Conservation (phyloP, 108 stramenopile genomes). For the Aurantiochytrium sp. region DNA sequence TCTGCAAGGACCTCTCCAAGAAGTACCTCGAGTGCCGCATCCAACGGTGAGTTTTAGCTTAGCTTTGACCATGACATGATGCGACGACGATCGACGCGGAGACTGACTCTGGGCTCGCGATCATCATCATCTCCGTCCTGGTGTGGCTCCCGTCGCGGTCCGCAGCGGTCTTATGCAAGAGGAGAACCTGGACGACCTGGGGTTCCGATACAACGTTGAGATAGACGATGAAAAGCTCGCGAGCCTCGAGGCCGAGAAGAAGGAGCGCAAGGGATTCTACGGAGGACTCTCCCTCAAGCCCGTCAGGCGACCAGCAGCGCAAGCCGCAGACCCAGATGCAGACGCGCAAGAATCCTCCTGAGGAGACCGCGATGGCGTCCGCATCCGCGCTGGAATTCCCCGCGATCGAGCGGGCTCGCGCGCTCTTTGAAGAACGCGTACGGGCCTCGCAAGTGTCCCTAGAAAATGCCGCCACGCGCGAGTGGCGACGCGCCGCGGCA, state of each 20-base stretch:
- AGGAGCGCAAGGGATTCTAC: background rate
- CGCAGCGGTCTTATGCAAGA: conserved; percentile 25
- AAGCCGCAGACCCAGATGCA: background rate
- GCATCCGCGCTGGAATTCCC: background rate
- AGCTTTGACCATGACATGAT: background rate
- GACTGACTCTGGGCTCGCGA: background rate
- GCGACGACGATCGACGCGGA: background rate
- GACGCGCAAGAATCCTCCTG: background rate
- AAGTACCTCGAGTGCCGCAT: conserved; percentile 81
- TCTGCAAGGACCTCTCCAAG: conserved; percentile 70
- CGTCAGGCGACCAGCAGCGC: background rate
- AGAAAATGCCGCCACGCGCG: background rate
- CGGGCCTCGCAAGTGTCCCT: background rate
- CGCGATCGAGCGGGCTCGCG: background rate
- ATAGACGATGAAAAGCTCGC: conserved; percentile 4
- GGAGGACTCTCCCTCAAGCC: background rate
- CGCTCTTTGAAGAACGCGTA: background rate
- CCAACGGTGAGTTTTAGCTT: conserved; percentile 53
- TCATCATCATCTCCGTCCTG: background rate
- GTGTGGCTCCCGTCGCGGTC: background rate
- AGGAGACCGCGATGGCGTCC: background rate
- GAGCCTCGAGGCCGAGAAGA: background rate
- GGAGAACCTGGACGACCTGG: conserved; percentile 9
- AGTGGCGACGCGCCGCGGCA: background rate
- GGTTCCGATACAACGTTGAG: background rate